Evolutionary conservation across 345 rosid species (phyloP).

Genomic region (Pugionium dolabratum): DNA sequence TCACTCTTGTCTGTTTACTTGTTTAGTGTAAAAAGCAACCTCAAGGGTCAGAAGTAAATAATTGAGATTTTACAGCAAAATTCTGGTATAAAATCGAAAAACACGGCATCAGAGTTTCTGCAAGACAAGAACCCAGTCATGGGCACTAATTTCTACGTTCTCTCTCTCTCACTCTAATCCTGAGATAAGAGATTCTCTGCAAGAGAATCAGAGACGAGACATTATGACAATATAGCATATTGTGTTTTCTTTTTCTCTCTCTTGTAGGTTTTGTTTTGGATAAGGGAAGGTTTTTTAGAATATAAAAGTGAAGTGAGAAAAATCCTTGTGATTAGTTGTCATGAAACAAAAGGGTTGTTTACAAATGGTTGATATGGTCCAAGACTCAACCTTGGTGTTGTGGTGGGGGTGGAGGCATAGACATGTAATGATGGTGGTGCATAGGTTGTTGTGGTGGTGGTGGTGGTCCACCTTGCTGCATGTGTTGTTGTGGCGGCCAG

Average conservation of each 20-base stretch:
- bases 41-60: conserved; percentile 24
- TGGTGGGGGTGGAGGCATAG: conserved; percentile 72
- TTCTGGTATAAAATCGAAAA: conserved; percentile 26
- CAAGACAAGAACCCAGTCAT: conserved; percentile 25
- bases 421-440: conserved; percentile 69
- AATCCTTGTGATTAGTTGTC: conserved; percentile 23
- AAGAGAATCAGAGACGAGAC: conserved; percentile 29
- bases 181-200: conserved; percentile 30
- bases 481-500: conserved; percentile 65
- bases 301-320: conserved; percentile 15
- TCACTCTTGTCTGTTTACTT: conserved; percentile 26
- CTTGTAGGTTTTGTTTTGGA: conserved; percentile 12
- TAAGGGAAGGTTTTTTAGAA: conserved; percentile 8
- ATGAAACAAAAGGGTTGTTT: conserved; percentile 37
- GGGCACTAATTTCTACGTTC: conserved; percentile 16
- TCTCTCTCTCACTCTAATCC: conserved; percentile 12
- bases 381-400: conserved; percentile 43
- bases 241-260: neutral
- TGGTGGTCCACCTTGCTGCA: conserved; percentile 44
- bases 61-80: conserved; percentile 13
- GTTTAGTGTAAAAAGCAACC: conserved; percentile 38
- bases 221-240: conserved; percentile 4
- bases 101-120: conserved; percentile 42
- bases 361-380: conserved; percentile 12
- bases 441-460: conserved; percentile 62